Conservation (phyloP, 257 asterid species). For the Petunia secreta region DNA sequence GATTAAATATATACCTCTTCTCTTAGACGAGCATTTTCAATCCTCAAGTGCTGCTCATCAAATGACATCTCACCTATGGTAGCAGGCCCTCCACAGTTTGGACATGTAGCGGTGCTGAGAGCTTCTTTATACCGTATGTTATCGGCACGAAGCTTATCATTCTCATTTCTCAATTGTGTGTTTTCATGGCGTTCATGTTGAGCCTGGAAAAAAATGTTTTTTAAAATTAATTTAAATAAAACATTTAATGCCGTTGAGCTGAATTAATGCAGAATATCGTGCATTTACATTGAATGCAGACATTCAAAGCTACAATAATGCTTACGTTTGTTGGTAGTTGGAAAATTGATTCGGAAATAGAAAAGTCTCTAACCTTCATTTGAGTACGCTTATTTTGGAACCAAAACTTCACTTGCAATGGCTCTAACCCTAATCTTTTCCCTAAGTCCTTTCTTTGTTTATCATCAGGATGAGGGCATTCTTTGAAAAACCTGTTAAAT, state of each 20-base stretch:
- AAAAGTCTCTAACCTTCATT: conserved; percentile 49
- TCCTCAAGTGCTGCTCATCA: conserved; percentile 74
- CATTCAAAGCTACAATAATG: neutral
- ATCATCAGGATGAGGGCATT: conserved; percentile 70
- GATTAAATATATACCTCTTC: conserved; percentile 56
- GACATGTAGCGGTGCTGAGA: conserved; percentile 67
- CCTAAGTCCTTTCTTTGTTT: conserved; percentile 70
- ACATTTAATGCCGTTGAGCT: neutral
- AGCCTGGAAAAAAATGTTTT: conserved; percentile 42
- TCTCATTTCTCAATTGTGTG: conserved; percentile 59
- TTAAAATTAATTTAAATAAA: neutral
- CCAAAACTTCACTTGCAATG: conserved; percentile 65
- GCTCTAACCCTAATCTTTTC: conserved; percentile 51
- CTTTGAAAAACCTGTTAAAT: conserved; percentile 55
- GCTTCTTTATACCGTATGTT: conserved; percentile 75
- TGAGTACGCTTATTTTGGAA: conserved; percentile 70
- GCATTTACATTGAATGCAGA: conserved; percentile 1
- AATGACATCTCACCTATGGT: conserved; percentile 78
- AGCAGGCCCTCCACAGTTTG: conserved; percentile 83
- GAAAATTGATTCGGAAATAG: neutral
- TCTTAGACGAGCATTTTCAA: conserved; percentile 70
- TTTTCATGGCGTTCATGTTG: conserved; percentile 84
- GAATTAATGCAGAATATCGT: neutral
- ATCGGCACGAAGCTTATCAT: conserved; percentile 74
- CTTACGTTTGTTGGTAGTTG: neutral